phyloP scores from a whole-genome alignment of 2,329 filamentous ascomycete genomes.

The Fonsecaea pugnacius region DNA sequence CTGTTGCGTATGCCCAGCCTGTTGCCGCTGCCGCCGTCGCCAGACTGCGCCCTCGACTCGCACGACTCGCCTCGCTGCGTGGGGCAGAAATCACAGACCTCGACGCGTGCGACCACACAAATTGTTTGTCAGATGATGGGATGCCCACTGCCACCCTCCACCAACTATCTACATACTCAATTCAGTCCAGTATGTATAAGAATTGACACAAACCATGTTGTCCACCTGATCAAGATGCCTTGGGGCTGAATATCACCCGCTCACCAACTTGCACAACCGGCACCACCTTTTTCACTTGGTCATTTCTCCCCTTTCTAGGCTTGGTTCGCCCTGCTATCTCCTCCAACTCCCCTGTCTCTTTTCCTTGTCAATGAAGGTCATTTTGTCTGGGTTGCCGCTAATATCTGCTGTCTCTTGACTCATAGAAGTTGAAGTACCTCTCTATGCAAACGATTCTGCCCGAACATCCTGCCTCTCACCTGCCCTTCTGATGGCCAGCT shows the following conservation, averaged over 20 bases:
- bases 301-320: neutral
- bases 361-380: constrained; percentile 1
- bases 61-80: neutral
- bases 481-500: constrained; percentile 25
- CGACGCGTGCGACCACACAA: constrained; percentile 13
- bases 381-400: constrained; percentile 1
- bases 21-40: neutral
- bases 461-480: constrained; percentile 5
- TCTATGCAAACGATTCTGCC: neutral
- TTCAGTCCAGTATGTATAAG: neutral
- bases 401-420: constrained; percentile 1
- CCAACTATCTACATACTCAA: neutral
- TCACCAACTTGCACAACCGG: neutral
- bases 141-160: neutral
- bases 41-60: neutral
- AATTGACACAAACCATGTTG: neutral
- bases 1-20: neutral
- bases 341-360: neutral
- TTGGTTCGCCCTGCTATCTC: neutral
- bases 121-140: constrained; percentile 17
- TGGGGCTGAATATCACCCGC: neutral
- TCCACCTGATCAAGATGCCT: constrained; percentile 19
- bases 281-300: constrained; percentile 1
- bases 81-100: neutral
- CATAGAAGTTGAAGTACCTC: neutral